A percentile compares a stretch with the other conserved stretches of the same genome.
Conservation (phyloP, 192 early-diverging fungal genomes). For the Rhizophagus clarus region DNA sequence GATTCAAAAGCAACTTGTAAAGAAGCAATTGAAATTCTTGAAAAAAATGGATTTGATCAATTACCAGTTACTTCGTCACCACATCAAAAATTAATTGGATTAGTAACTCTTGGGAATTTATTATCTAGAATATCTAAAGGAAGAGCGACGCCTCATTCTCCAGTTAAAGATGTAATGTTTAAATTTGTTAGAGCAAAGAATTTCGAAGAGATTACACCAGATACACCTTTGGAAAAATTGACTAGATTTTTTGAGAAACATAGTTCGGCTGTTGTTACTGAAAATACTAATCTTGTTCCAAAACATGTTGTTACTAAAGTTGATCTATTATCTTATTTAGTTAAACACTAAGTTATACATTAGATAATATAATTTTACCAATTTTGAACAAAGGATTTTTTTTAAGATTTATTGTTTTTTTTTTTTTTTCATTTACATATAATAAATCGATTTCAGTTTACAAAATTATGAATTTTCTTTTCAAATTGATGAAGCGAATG, state of each 20-base stretch:
- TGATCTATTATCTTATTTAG: constrained; percentile 83
- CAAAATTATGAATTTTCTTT: too few species aligned
- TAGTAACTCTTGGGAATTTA: constrained; percentile 88
- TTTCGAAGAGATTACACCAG: constrained; percentile 86
- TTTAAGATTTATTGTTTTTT: too few species aligned
- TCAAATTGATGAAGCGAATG: too few species aligned
- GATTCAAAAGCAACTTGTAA: constrained; percentile 69
- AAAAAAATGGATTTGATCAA: constrained; percentile 91
- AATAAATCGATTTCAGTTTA: too few species aligned
- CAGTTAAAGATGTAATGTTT: constrained; percentile 81
- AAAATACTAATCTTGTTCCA: constrained; percentile 55
- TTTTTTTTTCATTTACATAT: too few species aligned
- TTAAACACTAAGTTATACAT: constrained; percentile 40
- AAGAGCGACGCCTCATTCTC: constrained; percentile 64
- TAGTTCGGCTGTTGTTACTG: constrained; percentile 89
- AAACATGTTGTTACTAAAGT: constrained; percentile 94
- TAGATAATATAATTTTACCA: too few species aligned
- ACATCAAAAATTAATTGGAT: constrained; percentile 66
- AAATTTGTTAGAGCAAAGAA: constrained; percentile 62
- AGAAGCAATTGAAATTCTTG: constrained; percentile 89
- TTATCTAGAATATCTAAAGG: constrained; percentile 79
- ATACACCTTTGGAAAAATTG: constrained; percentile 82
- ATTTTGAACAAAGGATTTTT: too few species aligned
- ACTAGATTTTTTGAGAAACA: constrained; percentile 92
- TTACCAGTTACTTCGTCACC: constrained; percentile 78